Evolutionary conservation across 2,329 filamentous ascomycete species (phyloP).

Genomic region (Clonostachys byssicola): DNA sequence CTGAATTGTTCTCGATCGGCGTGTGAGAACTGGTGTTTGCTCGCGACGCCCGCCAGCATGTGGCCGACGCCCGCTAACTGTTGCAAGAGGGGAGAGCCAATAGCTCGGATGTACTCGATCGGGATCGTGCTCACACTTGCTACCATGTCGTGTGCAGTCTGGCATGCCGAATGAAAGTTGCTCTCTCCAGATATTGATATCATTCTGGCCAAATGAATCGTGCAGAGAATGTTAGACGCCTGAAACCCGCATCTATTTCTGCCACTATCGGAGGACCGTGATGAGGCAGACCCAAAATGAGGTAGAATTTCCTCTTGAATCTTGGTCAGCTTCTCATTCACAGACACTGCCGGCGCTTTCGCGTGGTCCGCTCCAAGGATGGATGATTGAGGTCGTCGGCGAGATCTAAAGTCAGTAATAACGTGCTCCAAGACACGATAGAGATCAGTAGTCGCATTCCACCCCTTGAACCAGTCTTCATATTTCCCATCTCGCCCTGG

Average conservation of each 20-base stretch:
- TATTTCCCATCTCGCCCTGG: not conserved
- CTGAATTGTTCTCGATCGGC: slow-evolving; percentile 7
- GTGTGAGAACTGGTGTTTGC: slow-evolving; percentile 7
- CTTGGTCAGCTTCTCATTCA: too few species aligned
- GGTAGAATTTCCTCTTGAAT: too few species aligned
- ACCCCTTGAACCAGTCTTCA: slow-evolving; percentile 46
- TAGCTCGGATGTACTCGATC: slow-evolving; percentile 13
- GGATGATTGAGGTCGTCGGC: slow-evolving; percentile 1
- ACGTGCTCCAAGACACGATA: slow-evolving; percentile 51
- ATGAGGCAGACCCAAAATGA: too few species aligned
- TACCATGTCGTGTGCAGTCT: slow-evolving; percentile 15
- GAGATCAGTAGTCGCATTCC: slow-evolving; percentile 51
- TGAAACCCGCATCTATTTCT: slow-evolving; percentile 19
- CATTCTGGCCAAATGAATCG: slow-evolving; percentile 19
- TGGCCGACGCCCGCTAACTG: slow-evolving; percentile 20
- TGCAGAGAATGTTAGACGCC: slow-evolving; percentile 23
- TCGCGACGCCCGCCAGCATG: slow-evolving; percentile 16
- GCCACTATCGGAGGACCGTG: too few species aligned
- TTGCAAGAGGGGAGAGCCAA: slow-evolving; percentile 20
- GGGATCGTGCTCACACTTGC: slow-evolving; percentile 16
- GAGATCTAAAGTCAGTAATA: slow-evolving; percentile 10
- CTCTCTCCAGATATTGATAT: slow-evolving; percentile 10
- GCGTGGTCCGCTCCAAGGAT: not conserved
- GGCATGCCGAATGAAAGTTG: slow-evolving; percentile 11
- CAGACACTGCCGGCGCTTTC: too few species aligned